These are phyloP conservation scores for Saturnispora sekii DNA, from an alignment of 805 yeast species.

Conservation along the genomic window DNA sequence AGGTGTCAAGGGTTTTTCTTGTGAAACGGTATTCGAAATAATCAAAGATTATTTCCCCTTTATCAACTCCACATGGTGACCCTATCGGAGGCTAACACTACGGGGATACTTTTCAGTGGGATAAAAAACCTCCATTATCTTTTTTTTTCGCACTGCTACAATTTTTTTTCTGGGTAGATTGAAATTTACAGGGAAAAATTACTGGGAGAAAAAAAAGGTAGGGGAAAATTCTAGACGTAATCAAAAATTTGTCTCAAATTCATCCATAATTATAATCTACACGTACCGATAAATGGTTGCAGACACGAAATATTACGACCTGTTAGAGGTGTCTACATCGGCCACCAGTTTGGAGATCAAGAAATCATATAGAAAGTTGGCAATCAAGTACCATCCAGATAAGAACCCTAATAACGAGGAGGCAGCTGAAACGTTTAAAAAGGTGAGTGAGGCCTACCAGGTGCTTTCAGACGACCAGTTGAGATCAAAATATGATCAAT, in stretches of 20 bases:
- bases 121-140: too few relatives aligned
- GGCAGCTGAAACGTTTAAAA: slow-evolving; percentile 84
- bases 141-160: too few relatives aligned
- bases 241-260: not conserved
- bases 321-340: slow-evolving; percentile 52
- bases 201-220: too few relatives aligned
- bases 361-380: slow-evolving; percentile 86
- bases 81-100: too few relatives aligned
- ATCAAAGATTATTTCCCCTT: too few relatives aligned
- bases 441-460: slow-evolving; percentile 61
- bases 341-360: slow-evolving; percentile 81
- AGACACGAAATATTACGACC: slow-evolving; percentile 82
- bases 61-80: too few relatives aligned
- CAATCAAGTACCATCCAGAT: slow-evolving; percentile 88
- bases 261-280: not conserved
- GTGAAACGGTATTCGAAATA: too few relatives aligned
- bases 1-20: too few relatives aligned
- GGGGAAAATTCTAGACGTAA: too few relatives aligned
- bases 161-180: too few relatives aligned
- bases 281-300: slow-evolving; percentile 53
- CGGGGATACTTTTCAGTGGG: too few relatives aligned
- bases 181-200: too few relatives aligned
- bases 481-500: slow-evolving; percentile 68
- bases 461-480: slow-evolving; percentile 66
- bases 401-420: slow-evolving; percentile 91